Evolutionary conservation across 106 monocot genomes (phyloP).

Genomic region (Allium cepa): DNA sequence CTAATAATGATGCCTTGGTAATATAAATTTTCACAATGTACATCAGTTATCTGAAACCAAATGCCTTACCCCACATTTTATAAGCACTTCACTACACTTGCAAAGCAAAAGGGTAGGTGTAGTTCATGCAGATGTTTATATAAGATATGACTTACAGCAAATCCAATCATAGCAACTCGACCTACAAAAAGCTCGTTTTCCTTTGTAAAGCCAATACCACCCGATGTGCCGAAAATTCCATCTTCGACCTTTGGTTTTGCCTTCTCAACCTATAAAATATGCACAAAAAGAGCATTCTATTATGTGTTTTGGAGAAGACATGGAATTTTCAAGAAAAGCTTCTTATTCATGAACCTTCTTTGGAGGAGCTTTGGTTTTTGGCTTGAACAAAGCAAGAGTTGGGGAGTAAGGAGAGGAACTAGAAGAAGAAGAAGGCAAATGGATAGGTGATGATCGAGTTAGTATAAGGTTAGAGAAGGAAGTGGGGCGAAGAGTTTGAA

Average conservation of each 20-base stretch:
- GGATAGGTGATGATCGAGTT: slow-evolving; percentile 1
- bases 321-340: neutral
- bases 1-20: slow-evolving; percentile 66
- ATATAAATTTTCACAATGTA: no score
- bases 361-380: slow-evolving; percentile 51
- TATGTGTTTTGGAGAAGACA: neutral
- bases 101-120: no score
- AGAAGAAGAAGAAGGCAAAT: slow-evolving; percentile 8
- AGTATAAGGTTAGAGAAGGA: slow-evolving; percentile 27
- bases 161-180: slow-evolving; percentile 96
- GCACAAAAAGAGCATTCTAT: neutral
- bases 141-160: slow-evolving; percentile 44
- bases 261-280: slow-evolving; percentile 15
- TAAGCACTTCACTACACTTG: no score
- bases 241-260: slow-evolving; percentile 64
- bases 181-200: slow-evolving; percentile 95
- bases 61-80: no score
- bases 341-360: slow-evolving; percentile 25
- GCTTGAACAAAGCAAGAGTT: slow-evolving; percentile 52
- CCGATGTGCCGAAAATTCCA: slow-evolving; percentile 92
- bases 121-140: no score
- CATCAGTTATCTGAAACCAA: no score
- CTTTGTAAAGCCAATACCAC: slow-evolving; percentile 95
- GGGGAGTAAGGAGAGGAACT: slow-evolving; percentile 11
- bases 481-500: slow-evolving; percentile 31